Conservation (phyloP, 2,329 filamentous ascomycete species). For the Tolypocladium endophyticum region DNA sequence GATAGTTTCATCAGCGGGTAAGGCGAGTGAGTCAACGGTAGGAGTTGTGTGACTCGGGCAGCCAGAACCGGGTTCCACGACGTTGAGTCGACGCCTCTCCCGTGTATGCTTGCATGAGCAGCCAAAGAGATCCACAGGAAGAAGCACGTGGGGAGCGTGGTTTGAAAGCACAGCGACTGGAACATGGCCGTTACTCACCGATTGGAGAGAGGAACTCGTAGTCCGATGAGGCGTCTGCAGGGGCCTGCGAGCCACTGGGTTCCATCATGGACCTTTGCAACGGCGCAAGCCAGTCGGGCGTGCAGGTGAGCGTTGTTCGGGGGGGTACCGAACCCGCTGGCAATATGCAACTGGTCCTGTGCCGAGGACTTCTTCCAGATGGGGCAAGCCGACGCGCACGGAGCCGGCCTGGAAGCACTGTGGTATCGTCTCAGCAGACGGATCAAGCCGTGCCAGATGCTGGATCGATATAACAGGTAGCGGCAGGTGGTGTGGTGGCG, state of each 20-base stretch:
- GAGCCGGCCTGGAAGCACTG: not conserved
- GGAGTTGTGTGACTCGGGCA: not conserved
- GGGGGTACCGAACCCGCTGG: not conserved
- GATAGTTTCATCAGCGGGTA: not conserved
- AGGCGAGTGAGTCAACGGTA: not conserved
- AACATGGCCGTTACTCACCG: constrained; percentile 33
- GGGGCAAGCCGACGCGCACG: constrained; percentile 16
- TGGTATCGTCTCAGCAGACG: not conserved
- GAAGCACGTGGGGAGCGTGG: constrained; percentile 38
- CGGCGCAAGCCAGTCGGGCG: constrained; percentile 1
- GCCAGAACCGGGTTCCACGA: not conserved
- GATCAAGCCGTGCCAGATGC: not conserved
- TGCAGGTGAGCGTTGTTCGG: constrained; percentile 1
- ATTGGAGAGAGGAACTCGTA: constrained; percentile 41
- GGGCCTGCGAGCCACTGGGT: constrained; percentile 31
- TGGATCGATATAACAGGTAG: not conserved
- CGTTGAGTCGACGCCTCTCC: not conserved
- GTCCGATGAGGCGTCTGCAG: constrained; percentile 32
- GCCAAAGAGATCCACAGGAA: constrained; percentile 27
- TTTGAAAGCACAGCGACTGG: constrained; percentile 14
- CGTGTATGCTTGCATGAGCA: not conserved
- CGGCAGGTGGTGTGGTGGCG: not conserved
- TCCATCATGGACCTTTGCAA: constrained; percentile 21
- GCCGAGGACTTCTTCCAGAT: constrained; percentile 3
- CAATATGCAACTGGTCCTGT: not conserved